phyloP scores from a whole-genome alignment of 163 green algal species.

The Chlorella variabilis region DNA sequence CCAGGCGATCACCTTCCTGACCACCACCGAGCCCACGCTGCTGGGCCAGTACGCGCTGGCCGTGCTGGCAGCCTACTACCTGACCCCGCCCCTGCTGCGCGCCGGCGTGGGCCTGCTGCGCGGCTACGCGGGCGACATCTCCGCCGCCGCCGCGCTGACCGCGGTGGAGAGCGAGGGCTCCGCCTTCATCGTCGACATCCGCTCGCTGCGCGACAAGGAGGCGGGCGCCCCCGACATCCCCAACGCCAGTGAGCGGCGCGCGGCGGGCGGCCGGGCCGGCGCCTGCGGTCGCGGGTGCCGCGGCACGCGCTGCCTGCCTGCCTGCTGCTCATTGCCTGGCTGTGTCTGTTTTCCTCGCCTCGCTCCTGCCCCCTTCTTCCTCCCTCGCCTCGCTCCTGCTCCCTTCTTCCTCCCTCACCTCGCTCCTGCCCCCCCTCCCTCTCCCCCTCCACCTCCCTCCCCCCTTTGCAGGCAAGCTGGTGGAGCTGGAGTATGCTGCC shows the following conservation, averaged over 20 bases:
- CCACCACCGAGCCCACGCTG: conserved; percentile 62
- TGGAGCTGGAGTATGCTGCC: conserved; percentile 82
- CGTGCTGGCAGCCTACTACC: conserved; percentile 35
- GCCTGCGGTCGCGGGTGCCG: no score
- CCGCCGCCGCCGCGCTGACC: conserved; percentile 78
- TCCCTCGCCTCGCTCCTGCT: not conserved
- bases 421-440: no score
- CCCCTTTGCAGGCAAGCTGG: conserved; percentile 36
- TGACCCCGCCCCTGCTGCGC: conserved; percentile 49
- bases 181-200: conserved; percentile 80
- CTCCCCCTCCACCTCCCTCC: not conserved
- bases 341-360: no score
- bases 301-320: no score
- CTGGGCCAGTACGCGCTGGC: conserved; percentile 77
- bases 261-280: no score
- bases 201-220: conserved; percentile 71
- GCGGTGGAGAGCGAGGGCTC: conserved; percentile 47
- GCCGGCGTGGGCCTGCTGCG: conserved; percentile 53
- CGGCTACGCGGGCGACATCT: conserved; percentile 80
- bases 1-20: conserved; percentile 52
- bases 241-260: conserved; percentile 22
- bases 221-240: conserved; percentile 77
- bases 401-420: not conserved
- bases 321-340: no score
- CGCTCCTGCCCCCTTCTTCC: no score